These are phyloP conservation scores for Erodium texanum DNA, from an alignment of 441 rosid genomes.

Conservation along the genomic window DNA sequence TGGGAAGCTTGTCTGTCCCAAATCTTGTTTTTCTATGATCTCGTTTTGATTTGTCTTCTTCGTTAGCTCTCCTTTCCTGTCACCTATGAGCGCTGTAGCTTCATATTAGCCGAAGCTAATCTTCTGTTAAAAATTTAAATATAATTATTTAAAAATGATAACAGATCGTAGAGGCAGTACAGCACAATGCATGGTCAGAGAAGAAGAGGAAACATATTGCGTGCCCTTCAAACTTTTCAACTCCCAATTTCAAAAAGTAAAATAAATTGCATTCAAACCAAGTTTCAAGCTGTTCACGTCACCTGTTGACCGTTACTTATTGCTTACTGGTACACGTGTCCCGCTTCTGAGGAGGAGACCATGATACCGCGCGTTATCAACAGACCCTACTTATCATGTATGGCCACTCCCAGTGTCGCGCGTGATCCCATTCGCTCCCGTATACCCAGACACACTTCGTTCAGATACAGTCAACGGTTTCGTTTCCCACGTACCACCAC, in stretches of 20 bases:
- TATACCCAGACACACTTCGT: no score
- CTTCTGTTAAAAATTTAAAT: no score
- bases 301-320: constrained; percentile 26
- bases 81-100: background rate
- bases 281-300: constrained; percentile 21
- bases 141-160: no score
- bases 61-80: background rate
- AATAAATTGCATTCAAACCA: background rate
- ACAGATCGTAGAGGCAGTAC: no score
- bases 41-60: background rate
- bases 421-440: background rate
- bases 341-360: constrained; percentile 14
- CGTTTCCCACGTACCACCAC: background rate
- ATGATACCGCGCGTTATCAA: constrained; percentile 22
- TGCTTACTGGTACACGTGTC: constrained; percentile 31
- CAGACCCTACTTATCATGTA: background rate
- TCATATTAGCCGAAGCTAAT: no score
- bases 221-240: background rate
- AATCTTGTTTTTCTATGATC: no score
- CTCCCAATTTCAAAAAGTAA: background rate
- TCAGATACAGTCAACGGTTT: background rate
- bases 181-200: background rate
- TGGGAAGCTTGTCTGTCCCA: background rate
- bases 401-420: background rate
- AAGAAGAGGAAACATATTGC: background rate